phyloP scores from a whole-genome alignment of 2,329 filamentous ascomycete genomes.

The Lasiodiplodia theobromae region DNA sequence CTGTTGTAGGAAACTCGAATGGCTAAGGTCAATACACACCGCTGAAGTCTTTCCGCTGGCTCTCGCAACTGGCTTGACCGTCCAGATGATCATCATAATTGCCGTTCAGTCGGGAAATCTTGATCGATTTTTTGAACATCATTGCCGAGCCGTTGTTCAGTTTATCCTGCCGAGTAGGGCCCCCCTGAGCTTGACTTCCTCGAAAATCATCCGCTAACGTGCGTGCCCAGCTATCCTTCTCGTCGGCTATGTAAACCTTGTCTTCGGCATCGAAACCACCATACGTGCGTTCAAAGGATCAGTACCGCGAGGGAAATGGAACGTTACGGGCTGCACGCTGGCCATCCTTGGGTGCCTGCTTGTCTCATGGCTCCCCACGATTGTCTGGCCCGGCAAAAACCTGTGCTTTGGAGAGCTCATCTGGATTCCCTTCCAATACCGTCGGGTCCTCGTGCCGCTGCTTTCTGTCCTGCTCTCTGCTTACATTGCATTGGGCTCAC shows the following conservation, averaged over 20 bases:
- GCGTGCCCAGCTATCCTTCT: conserved; percentile 66
- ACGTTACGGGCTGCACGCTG: conserved; percentile 63
- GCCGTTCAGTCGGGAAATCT: conserved; percentile 48
- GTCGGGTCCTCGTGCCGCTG: conserved; percentile 62
- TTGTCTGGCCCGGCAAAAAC: conserved; percentile 62
- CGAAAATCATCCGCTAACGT: not conserved
- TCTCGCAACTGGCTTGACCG: conserved; percentile 45
- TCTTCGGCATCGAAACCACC: conserved; percentile 69
- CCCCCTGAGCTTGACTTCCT: not conserved
- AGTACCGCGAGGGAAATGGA: conserved; percentile 66
- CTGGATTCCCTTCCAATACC: conserved; percentile 69
- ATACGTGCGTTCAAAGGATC: conserved; percentile 61
- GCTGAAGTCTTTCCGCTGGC: conserved; percentile 51
- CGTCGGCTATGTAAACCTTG: conserved; percentile 69
- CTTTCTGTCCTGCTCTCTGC: conserved; percentile 59
- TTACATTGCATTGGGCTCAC: conserved; percentile 59
- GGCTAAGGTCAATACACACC: conserved; percentile 47
- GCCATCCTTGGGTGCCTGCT: conserved; percentile 61
- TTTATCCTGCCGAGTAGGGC: conserved; percentile 49
- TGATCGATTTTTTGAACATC: conserved; percentile 45
- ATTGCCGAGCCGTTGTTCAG: conserved; percentile 46
- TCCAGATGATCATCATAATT: conserved; percentile 49
- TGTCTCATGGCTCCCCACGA: conserved; percentile 65
- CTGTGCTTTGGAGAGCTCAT: conserved; percentile 72
- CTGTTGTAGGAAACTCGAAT: conserved; percentile 42